A percentile compares a stretch with the other conserved stretches of the same genome.
Conservation (phyloP, 176 grass and related monocot species). For the Eragrostis curvula region DNA sequence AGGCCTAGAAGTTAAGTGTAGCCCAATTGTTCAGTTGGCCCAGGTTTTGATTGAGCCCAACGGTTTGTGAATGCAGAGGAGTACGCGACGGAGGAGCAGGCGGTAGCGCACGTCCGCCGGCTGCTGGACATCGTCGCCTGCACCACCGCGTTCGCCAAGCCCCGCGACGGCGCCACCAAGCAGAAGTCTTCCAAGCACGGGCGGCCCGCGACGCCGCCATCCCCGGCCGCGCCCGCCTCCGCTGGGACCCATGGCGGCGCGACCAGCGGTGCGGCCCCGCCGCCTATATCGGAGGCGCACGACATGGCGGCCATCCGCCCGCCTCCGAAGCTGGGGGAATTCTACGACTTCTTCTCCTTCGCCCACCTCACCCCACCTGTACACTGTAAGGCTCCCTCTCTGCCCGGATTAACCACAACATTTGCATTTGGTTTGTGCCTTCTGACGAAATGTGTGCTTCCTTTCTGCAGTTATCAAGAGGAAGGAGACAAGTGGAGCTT, state of each 20-base stretch:
- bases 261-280: slow-evolving; percentile 9
- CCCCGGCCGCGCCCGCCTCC: slow-evolving; percentile 19
- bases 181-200: slow-evolving; percentile 53
- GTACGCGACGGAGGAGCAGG: slow-evolving; percentile 69
- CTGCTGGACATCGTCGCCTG: slow-evolving; percentile 91
- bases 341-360: slow-evolving; percentile 99
- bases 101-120: slow-evolving; percentile 81
- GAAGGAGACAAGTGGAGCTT: slow-evolving; percentile 55
- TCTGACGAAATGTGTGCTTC: not conserved
- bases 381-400: slow-evolving; percentile 59
- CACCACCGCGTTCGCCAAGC: slow-evolving; percentile 83
- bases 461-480: slow-evolving; percentile 77
- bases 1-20: not conserved
- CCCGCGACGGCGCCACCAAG: slow-evolving; percentile 52
- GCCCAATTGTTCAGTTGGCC: not conserved
- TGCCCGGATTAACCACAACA: not conserved
- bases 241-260: slow-evolving; percentile 29
- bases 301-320: slow-evolving; percentile 92
- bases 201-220: slow-evolving; percentile 40
- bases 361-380: slow-evolving; percentile 76
- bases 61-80: slow-evolving; percentile 59
- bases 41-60: slow-evolving; percentile 1
- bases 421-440: not conserved
- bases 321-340: slow-evolving; percentile 81
- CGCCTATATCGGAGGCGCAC: slow-evolving; percentile 81